phyloP scores from a whole-genome alignment of 2,329 filamentous ascomycete genomes.

The Sporothrix sp. region DNA sequence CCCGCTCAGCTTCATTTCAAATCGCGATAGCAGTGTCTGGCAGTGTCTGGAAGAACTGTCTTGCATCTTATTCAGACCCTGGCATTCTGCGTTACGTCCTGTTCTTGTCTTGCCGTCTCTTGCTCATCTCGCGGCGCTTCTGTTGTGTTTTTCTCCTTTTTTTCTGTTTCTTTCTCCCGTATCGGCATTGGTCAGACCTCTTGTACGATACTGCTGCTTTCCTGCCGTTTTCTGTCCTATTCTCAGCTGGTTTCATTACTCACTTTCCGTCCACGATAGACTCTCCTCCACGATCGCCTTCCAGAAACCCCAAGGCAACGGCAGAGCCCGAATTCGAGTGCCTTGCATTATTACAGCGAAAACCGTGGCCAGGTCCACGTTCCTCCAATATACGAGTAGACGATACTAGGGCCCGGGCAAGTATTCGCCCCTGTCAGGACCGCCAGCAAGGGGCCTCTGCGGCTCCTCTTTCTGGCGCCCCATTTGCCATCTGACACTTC shows the following conservation, averaged over 20 bases:
- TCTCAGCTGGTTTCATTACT: neutral
- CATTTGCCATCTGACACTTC: neutral
- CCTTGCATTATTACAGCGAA: no score
- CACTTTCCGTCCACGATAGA: slow-evolving; percentile 4
- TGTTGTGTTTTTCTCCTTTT: neutral
- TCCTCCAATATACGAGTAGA: no score
- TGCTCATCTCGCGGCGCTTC: neutral
- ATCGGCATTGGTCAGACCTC: neutral
- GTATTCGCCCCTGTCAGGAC: slow-evolving; percentile 5
- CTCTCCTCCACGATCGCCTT: slow-evolving; percentile 6
- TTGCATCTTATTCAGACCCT: slow-evolving; percentile 1
- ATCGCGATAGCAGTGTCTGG: neutral
- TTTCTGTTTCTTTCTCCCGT: neutral
- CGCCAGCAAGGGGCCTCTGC: neutral
- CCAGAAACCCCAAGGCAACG: neutral
- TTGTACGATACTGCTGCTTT: neutral
- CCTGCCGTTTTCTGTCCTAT: no score
- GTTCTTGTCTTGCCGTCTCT: neutral
- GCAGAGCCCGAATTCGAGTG: no score
- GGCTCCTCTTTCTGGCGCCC: neutral
- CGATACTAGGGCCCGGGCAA: no score
- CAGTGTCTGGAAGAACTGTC: no score
- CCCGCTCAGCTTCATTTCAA: neutral
- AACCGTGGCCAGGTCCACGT: no score
- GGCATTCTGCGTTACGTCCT: no score